Evolutionary conservation across 2,329 filamentous ascomycete genomes (phyloP).

Genomic region (Hypoxylon sp.): DNA sequence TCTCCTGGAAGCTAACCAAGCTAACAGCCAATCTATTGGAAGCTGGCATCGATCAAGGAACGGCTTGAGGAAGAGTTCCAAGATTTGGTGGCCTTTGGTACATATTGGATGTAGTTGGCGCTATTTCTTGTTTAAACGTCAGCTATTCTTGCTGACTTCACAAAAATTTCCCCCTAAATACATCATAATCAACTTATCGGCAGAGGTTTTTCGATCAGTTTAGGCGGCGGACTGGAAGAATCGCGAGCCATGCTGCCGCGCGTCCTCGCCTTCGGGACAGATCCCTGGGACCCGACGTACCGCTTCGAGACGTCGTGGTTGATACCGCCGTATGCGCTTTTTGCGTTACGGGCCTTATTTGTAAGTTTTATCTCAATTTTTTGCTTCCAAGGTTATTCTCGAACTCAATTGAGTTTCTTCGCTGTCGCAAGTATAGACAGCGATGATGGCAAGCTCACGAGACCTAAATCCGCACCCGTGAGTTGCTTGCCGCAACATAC

Average conservation of each 20-base stretch:
- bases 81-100: background rate
- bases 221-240: background rate
- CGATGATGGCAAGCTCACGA: background rate
- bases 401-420: background rate
- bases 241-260: constrained; percentile 14
- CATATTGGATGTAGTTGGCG: background rate
- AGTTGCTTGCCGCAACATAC: background rate
- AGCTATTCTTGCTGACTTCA: too few relatives aligned
- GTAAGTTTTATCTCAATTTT: constrained; percentile 59
- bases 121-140: too few relatives aligned
- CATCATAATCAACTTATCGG: background rate
- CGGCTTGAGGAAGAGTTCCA: background rate
- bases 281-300: constrained; percentile 68
- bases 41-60: background rate
- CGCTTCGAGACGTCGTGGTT: constrained; percentile 87
- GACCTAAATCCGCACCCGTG: background rate
- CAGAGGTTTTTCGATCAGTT: background rate
- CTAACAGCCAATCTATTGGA: background rate
- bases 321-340: constrained; percentile 75
- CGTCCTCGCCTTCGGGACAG: constrained; percentile 47
- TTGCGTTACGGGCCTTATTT: constrained; percentile 68
- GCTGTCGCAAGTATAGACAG: background rate
- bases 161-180: background rate
- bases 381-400: background rate
- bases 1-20: constrained; percentile 8